Percentiles rank a stretch among this genome's conserved stretches.
These are phyloP conservation scores for Beauveria bassiana DNA, from an alignment of 2,329 filamentous ascomycete species.

Conservation along the genomic window DNA sequence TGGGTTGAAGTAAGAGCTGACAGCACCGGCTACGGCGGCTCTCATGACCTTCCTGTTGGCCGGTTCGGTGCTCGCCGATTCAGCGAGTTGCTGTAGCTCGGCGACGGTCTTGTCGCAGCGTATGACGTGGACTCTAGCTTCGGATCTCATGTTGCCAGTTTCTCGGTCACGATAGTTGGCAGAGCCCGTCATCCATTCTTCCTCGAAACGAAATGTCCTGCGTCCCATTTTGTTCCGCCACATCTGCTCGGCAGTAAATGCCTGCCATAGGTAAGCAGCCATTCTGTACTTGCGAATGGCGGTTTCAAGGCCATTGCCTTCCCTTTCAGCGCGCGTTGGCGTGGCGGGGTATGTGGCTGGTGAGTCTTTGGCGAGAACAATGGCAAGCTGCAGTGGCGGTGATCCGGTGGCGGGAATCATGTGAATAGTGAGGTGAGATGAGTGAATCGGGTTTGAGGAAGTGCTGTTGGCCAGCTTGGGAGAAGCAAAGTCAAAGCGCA, in stretches of 20 bases:
- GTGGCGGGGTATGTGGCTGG: slow-evolving; percentile 76
- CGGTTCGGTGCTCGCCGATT: slow-evolving; percentile 67
- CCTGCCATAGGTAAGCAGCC: slow-evolving; percentile 94
- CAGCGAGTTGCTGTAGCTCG: slow-evolving; percentile 70
- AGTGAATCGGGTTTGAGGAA: slow-evolving; percentile 62
- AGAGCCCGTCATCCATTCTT: slow-evolving; percentile 85
- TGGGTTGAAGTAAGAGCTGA: slow-evolving; percentile 69
- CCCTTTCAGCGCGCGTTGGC: slow-evolving; percentile 65
- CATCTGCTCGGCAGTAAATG: slow-evolving; percentile 96
- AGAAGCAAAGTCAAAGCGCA: slow-evolving; percentile 82
- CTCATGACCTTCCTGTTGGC: slow-evolving; percentile 69
- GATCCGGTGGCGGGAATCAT: slow-evolving; percentile 72
- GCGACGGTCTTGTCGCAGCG: slow-evolving; percentile 74
- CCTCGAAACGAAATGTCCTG: slow-evolving; percentile 82
- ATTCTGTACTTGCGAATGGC: slow-evolving; percentile 89
- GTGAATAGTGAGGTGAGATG: slow-evolving; percentile 73
- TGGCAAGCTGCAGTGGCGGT: slow-evolving; percentile 82
- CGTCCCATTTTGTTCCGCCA: slow-evolving; percentile 78
- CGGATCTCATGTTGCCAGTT: slow-evolving; percentile 70
- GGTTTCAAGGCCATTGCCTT: slow-evolving; percentile 73
- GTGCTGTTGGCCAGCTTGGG: slow-evolving; percentile 68
- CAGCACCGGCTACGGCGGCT: slow-evolving; percentile 66
- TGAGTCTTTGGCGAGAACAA: slow-evolving; percentile 83
- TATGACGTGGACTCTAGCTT: slow-evolving; percentile 84
- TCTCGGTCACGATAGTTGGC: slow-evolving; percentile 68